These are phyloP conservation scores for Ophiognomonia clavigignenti-juglandacearum DNA, from an alignment of 2,329 filamentous ascomycete genomes.

Conservation along the genomic window DNA sequence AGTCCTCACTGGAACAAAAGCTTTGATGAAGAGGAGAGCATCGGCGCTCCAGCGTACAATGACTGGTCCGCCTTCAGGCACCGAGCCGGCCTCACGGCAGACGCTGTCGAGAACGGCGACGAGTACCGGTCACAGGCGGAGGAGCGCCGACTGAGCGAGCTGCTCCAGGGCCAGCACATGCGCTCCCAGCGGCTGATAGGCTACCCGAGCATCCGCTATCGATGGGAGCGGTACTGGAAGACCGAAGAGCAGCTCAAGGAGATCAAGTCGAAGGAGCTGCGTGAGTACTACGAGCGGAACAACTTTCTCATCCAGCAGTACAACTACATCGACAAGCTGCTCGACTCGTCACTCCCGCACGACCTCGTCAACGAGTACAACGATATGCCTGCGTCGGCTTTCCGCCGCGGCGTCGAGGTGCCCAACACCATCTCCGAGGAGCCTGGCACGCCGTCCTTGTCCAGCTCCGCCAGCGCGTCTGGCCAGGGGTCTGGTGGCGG, in stretches of 20 bases:
- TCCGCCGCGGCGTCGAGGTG: conserved; percentile 52
- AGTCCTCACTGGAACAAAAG: conserved; percentile 8
- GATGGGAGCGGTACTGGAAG: conserved; percentile 85
- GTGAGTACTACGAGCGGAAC: conserved; percentile 82
- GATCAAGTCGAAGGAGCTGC: conserved; percentile 65
- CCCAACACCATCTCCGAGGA: conserved; percentile 77
- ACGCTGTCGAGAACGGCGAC: conserved; percentile 33
- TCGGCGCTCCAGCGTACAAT: conserved; percentile 5
- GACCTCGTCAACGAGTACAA: conserved; percentile 88
- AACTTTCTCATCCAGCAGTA: conserved; percentile 90
- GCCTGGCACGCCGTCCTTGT: conserved; percentile 27
- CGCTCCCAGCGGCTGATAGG: conserved; percentile 84
- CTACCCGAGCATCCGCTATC: conserved; percentile 78
- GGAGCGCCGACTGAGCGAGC: conserved; percentile 53
- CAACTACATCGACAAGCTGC: conserved; percentile 82
- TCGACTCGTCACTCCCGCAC: conserved; percentile 90
- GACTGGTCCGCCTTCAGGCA: conserved; percentile 18
- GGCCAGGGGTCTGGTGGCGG: conserved; percentile 5
- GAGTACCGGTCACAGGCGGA: conserved; percentile 41
- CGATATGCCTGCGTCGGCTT: conserved; percentile 51
- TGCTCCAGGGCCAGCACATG: conserved; percentile 66
- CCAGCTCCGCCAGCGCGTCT: conserved; percentile 18
- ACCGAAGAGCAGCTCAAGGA: conserved; percentile 66
- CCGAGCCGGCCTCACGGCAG: conserved; percentile 1
- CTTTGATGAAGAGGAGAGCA: conserved; percentile 14